Evolutionary conservation across 495 filamentous ascomycete species (phyloP), one percentile per base, ranked within the genome.

Genomic region (Hyphodiscus hymeniophilus): DNA sequence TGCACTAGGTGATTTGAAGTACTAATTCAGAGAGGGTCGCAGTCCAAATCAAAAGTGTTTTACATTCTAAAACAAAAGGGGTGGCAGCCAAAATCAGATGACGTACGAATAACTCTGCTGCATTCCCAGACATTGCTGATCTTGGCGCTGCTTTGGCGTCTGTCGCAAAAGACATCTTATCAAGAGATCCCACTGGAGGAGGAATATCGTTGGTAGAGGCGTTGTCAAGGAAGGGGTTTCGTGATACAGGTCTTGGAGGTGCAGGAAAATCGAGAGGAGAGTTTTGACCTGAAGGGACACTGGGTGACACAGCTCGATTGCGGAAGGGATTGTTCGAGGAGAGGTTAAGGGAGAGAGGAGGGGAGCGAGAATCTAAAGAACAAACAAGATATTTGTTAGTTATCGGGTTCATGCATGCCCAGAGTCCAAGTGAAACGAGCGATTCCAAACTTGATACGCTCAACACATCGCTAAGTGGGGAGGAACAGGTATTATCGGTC

Each of bases 291-390:
- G 42, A 33, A 47, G 42, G 52, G 23, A 42, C 52, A 50, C 47
- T 56, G 41, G 87, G 89, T 48, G 90, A 92, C 7, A 76, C 68
- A 38, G 86, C 82, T 55, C 85, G 84, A 65, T 94, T 94, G 71
- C 92, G 84, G 64, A 98, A 98, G n/a, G 92, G 92, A 60, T 98
- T 98, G 74, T 97, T 97, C 53, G 92, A 97, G 50, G 80, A 77
- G 60, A 92, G 75, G 60, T 81, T 84, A 62, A 80, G 67, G 12
- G 73, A 61, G 59, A 75, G 63, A 38, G 71, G 64, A 42, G 77
- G 70, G n/a, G 47, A 47, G 31, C 57, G 50, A 17, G 40, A 47
- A 32, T 54, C 57, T 56, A 51, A 49, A 38, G 31, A 7, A 39
- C 40, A 51, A 55, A 57, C 43, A 52, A 45, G 49, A 54, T 54